Evolutionary conservation across 129 eudicot species (phyloP).

Genomic region (Saposhnikovia divaricata): DNA sequence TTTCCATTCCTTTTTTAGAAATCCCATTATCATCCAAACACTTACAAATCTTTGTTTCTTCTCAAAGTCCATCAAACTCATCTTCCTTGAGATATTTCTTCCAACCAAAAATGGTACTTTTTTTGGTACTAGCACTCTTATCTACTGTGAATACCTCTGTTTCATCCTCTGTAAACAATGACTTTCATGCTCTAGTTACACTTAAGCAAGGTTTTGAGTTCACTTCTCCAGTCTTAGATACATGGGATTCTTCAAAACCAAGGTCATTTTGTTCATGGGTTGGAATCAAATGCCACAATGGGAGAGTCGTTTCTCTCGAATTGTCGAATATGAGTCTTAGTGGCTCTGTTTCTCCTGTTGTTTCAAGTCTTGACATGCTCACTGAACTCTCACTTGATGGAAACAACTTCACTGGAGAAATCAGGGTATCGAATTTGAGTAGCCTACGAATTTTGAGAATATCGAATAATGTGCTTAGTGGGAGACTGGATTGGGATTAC

Average conservation of each 20-base stretch:
- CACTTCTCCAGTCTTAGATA: constrained; percentile 29
- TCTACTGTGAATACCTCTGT: constrained; percentile 28
- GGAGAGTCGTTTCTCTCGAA: constrained; percentile 54
- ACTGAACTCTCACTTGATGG: constrained; percentile 57
- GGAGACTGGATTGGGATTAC: constrained; percentile 61
- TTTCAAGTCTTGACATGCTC: constrained; percentile 44
- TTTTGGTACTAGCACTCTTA: constrained; percentile 45
- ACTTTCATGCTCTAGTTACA: constrained; percentile 54
- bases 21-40: constrained; percentile 28
- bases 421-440: constrained; percentile 43
- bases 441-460: constrained; percentile 57
- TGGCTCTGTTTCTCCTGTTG: constrained; percentile 73
- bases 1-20: constrained; percentile 38
- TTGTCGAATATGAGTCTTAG: constrained; percentile 59
- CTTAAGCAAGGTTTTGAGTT: constrained; percentile 61
- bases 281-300: constrained; percentile 61
- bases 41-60: constrained; percentile 46
- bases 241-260: constrained; percentile 68
- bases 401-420: constrained; percentile 86
- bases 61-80: constrained; percentile 41
- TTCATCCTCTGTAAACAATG: constrained; percentile 52
- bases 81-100: constrained; percentile 27
- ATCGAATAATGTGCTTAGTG: constrained; percentile 64
- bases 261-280: constrained; percentile 77
- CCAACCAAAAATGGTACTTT: constrained; percentile 28